Base-by-base conservation (phyloP, 1,284 basidiomycete species). In the Coniferiporia weirii region DNA sequence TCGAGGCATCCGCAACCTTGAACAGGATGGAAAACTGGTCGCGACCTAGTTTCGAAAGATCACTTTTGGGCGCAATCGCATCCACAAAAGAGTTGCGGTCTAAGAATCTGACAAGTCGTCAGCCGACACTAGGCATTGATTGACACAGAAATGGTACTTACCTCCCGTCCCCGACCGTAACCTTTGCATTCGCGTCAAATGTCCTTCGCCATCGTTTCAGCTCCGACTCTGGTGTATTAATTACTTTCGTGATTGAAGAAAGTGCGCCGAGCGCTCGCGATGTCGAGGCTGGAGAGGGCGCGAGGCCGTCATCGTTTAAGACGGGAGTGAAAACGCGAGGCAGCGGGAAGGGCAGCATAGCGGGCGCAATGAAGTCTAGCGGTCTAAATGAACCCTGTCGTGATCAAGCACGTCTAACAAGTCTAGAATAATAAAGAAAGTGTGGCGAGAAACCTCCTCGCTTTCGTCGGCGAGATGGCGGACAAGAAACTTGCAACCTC, bases 21-120 rank as follows among this genome's bases (percentile, higher is more conserved):
- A 97, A 98, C 62, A 98, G 79, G 64, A 92, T 85, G 40, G 83
- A 85, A 69, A 93, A 97, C 70, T 96, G 94, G 17, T 87, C 82
- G 44, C 89, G 84, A 44, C 85, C 86, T 67, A 96, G 93, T 73
- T 89, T 91, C 63, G 84, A 81, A 67, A 93, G 79, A 75, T 95
- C 93, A 52, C 83, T 84, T 58, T 82, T 81, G 2, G 94, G 93
- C 40, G 90, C 93, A 71, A 97, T 95, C 56, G 95, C 93, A 71
- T 92, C 91, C 69, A 97, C 87, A 72, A 98, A 98, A 68, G 87
- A 86, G 45, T 92, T 85, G 40, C 79, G 76, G 72, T 90, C 89
- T 56, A 98, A 78, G 72, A 83, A 95, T 72, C 94, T 87, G 38
- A 65, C 19, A 9, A 51, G 36, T 22, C 4, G 27, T 44, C 40